These are phyloP conservation scores for Jamesozyma lodderae DNA, from an alignment of 805 yeast species.

Conservation along the genomic window DNA sequence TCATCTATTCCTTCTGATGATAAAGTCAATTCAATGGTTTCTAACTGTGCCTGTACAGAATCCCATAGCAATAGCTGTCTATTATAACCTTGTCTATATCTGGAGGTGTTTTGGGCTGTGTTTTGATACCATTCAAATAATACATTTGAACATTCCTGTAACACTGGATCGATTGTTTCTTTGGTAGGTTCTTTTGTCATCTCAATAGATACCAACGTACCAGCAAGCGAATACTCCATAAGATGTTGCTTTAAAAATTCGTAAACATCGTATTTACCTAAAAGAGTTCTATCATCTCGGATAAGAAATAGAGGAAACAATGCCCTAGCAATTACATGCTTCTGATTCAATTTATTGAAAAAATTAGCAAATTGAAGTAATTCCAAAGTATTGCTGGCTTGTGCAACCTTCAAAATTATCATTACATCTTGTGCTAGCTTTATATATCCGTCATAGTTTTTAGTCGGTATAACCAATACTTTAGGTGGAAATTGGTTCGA, in stretches of 20 bases:
- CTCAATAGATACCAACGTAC: constrained; percentile 5
- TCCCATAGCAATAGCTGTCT: constrained; percentile 59
- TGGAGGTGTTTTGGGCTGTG: constrained; percentile 58
- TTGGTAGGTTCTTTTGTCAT: constrained; percentile 1
- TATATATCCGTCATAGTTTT: constrained; percentile 23
- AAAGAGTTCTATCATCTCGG: constrained; percentile 50
- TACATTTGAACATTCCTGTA: constrained; percentile 41
- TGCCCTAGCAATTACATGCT: constrained; percentile 47
- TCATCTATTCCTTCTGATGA: constrained; percentile 26
- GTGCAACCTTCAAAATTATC: constrained; percentile 28
- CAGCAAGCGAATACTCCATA: constrained; percentile 30
- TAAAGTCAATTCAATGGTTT: constrained; percentile 47
- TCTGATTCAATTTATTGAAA: constrained; percentile 29
- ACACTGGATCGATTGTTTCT: constrained; percentile 8
- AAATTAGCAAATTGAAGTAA: constrained; percentile 27
- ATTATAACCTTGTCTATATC: constrained; percentile 70
- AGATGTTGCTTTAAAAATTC: constrained; percentile 36
- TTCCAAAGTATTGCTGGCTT: constrained; percentile 27
- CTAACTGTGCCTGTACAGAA: constrained; percentile 67
- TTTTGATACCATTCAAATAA: constrained; percentile 37
- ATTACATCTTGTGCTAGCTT: constrained; percentile 33
- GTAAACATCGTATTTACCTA: constrained; percentile 40
- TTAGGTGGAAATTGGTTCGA: constrained; percentile 43
- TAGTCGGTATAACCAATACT: constrained; percentile 25
- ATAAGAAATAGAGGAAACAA: constrained; percentile 52